A percentile compares a stretch with the other conserved stretches of the same genome.
Evolutionary conservation across 441 rosid species (phyloP).

Genomic region (Theobroma grandiflorum): DNA sequence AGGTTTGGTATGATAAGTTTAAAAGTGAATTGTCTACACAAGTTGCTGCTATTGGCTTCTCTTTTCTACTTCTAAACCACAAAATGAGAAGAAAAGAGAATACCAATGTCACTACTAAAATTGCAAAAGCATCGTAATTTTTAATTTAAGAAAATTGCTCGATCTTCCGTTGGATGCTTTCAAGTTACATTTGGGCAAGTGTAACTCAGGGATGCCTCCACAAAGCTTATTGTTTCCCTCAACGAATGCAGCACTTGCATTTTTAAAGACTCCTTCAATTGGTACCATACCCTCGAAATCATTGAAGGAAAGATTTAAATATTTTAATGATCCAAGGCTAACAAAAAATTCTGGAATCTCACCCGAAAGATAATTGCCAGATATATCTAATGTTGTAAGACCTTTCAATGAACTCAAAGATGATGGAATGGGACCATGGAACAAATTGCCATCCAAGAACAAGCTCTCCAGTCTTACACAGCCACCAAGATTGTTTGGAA

Average conservation of each 20-base stretch:
- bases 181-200: constrained; percentile 26
- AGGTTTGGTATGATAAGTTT: constrained; percentile 30
- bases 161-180: not conserved
- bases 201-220: constrained; percentile 32
- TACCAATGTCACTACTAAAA: not conserved
- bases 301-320: constrained; percentile 37
- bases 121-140: not conserved
- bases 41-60: not conserved
- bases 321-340: not conserved
- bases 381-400: constrained; percentile 23
- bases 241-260: constrained; percentile 26
- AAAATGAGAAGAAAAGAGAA: not conserved
- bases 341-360: constrained; percentile 23
- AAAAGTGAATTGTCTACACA: not conserved
- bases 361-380: constrained; percentile 33
- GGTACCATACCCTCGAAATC: constrained; percentile 34
- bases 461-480: not conserved
- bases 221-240: constrained; percentile 34
- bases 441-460: not conserved
- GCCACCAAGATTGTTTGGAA: constrained; percentile 5
- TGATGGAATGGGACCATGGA: constrained; percentile 31
- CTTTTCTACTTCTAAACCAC: not conserved
- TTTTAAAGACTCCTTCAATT: constrained; percentile 32
- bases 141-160: not conserved
- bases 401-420: constrained; percentile 27